Base-by-base conservation (phyloP, 1,139 yeast genomes). In the Pichia sp. region DNA sequence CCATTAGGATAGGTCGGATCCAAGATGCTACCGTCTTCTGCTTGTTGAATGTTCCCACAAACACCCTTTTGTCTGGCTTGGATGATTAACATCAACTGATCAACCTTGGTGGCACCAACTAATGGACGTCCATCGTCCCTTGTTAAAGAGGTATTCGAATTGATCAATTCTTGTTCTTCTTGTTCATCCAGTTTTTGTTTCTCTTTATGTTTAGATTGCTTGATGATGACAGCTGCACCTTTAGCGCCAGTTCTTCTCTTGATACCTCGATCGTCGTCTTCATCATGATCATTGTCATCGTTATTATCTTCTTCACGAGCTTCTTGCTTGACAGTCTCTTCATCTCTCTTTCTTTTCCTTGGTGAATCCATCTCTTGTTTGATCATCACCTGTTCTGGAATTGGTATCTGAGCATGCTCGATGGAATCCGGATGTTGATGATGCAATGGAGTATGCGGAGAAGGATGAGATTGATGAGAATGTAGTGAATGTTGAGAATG, bases 81-180 rank as follows among this genome's bases (percentile, higher is more conserved):
- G 47, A 90, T 85, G 33, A 89, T 87, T 49, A 90, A 72, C 96
- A 90, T 88, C 60, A 90, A 70, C 59, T 85, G 94, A 65, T 90
- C 97, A 37, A 90, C 88, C 61, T 85, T 85, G 0, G 96, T 88
- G 3, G 93, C 90, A 0, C 96, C 96, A 15, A 88, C 67, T 31
- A 83, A 69, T 5, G 91, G 91, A 42, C 84, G 70, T 2, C 82
- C 83, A 59, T 80, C 83, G 40, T 79, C 85, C 4, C 70, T 65
- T 46, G 69, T 71, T 19, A 71, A 70, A 36, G 40, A 59, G 55
- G 48, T 51, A 58, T 44, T 52, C 48, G 34, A 61, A 47, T 27
- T 59, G 18, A 32, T 32, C 40, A 41, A 44, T 17, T 38, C 27
- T 8, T 33, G 34, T n/a, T 46, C 40, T n/a, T 46, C 36, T 1